Evolutionary conservation across 2,329 filamentous ascomycete species (phyloP), one percentile per base, ranked within the genome.

Genomic region (Elsinoe arachidis): DNA sequence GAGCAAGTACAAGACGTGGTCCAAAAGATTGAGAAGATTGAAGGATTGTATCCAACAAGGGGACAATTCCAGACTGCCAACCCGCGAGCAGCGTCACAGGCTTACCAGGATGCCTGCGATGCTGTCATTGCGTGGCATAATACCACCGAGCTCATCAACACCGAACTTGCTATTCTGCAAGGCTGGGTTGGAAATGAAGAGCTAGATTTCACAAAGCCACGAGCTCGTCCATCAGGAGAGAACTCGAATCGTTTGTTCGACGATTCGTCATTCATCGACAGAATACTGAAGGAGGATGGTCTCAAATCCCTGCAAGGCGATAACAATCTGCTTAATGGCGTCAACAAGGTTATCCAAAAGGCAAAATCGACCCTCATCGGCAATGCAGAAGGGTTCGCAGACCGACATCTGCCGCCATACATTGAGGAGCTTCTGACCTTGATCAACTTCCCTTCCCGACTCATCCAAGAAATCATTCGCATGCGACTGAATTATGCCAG

Each of bases 171-270:
- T 12, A 91, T 97, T 62, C 73, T 99, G 61, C 91, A 93, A 71
- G 90, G 87, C 61, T 99, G 93, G 93, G 93, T 99, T 23, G 93
- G 93, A 56, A 99, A 99, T 67, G 85, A 91, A 37, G 91, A 96
- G 67, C 80, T 99, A 38, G 90, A 97, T 72, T 99, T 97, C 68
- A 84, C 84, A 53, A 87, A 87, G 67, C 80, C 85, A 19, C 86
- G 87, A 62, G 79, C 83, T 55, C 81, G 82, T 59, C 86, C 88
- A 0, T 82, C 84, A 1, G 65, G 66, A 47, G 68, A 67, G 44
- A 80, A 79, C 60, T 82, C 82, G 60, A 83, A 86, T 63, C 87
- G 89, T 58, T 81, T 96, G 49, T 84, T 85, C 23, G 92, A 97
- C 66, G 91, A 96, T 65, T 86, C 90, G 0, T 95, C 90, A 0